Base-by-base conservation (phyloP, 2,329 filamentous ascomycete genomes). In the Paramyrothecium sp. region DNA sequence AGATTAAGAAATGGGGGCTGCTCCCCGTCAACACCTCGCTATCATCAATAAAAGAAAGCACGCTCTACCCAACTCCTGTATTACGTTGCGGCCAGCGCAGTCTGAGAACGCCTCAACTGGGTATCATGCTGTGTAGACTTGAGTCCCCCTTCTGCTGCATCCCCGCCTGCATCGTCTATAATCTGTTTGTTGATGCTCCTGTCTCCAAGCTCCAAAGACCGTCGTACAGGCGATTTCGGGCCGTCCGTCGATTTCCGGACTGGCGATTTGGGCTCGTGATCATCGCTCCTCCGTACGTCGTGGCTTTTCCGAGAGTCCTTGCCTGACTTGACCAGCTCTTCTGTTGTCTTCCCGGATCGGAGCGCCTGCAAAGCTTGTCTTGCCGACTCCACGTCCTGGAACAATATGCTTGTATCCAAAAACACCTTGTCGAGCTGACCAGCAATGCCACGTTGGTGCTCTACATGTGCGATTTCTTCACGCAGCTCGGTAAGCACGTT, bases 381-480 rank as follows among this genome's bases (percentile, higher is more conserved):
- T 0, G 81, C 81, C 21, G 72, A 72, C 7, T 78, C 75, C 3
- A 81, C 75, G 56, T 76, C 81, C 63, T 83, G 78, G 56, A 85
- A 82, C 4, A 78, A 74, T 53, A 61, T 51, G 19, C 59, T 59
- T 1, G 62, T 67, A 48, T 73, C 65, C 10, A 70, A 56, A 23
- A 67, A 54, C n/a, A 71, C 53, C 22, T 61, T 62, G 51, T 71
- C 69, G 2, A 71, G 62, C 17, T 70, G 68, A 13, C 73, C 73
- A 8, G 74, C 77, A 46, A 74, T 70, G 11, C 75, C 76, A 20
- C 74, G 73, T 56, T 73, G 70, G 38, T 71, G 67, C 56, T 75
- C 66, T 7, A 70, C 67, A 7, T 59, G 51, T 12, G 58, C 55
- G 3, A 69, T 64, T 22, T 58, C 62, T 66, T 69, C 47, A 66